A percentile compares a stretch with the other conserved stretches of the same genome.
Evolutionary conservation across 2,329 filamentous ascomycete genomes (phyloP).

Genomic region (Capronia americana): DNA sequence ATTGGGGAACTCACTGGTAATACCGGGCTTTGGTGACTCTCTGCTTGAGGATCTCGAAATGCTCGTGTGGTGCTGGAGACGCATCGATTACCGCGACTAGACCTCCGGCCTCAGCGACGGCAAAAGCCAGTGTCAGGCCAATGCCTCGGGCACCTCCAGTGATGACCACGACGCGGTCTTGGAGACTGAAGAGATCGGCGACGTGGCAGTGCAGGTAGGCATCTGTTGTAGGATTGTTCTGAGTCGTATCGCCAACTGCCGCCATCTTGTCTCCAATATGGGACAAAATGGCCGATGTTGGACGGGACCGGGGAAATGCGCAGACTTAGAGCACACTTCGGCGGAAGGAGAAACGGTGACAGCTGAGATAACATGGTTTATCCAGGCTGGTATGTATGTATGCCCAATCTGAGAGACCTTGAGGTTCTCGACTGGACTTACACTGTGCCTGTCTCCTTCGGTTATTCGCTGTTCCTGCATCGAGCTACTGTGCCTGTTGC

Average conservation of each 20-base stretch:
- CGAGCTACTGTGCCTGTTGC: too few relatives aligned
- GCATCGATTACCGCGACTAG: conserved; percentile 47
- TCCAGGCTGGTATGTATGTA: too few relatives aligned
- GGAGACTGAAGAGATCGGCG: conserved; percentile 42
- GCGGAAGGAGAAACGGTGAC: too few relatives aligned
- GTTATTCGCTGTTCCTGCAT: too few relatives aligned
- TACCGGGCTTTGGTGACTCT: conserved; percentile 44
- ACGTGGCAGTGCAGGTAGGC: conserved; percentile 32
- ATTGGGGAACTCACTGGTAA: conserved; percentile 39
- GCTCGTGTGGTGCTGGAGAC: conserved; percentile 38
- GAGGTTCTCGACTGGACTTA: too few relatives aligned
- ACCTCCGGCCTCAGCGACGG: conserved; percentile 49
- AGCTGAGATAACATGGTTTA: too few relatives aligned
- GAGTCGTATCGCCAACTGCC: neutral
- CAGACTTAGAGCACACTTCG: too few relatives aligned
- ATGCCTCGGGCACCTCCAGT: conserved; percentile 47
- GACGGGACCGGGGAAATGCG: too few relatives aligned
- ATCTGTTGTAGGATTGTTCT: conserved; percentile 13
- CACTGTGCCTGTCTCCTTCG: too few relatives aligned
- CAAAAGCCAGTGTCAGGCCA: conserved; percentile 48
- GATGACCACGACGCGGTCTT: conserved; percentile 40
- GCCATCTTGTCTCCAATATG: conserved; percentile 12
- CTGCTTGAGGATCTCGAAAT: conserved; percentile 41
- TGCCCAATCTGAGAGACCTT: too few relatives aligned
- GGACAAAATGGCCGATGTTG: too few relatives aligned